Conservation (phyloP, 352 stramenopile species). For the Globisporangium alternatum region DNA sequence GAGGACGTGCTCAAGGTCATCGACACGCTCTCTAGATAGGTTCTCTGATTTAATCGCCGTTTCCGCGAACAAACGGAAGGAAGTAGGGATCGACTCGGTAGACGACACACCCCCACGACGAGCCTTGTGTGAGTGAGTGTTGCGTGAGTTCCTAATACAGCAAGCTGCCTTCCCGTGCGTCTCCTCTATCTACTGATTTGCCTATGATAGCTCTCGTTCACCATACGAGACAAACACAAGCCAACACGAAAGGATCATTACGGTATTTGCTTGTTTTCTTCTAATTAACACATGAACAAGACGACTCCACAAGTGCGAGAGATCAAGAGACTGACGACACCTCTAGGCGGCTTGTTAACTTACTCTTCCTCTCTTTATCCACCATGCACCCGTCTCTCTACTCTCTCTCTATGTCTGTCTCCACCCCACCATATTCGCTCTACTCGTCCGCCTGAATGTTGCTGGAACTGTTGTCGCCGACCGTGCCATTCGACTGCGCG, state of each 20-base stretch:
- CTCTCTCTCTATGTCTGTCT: conserved; percentile 16
- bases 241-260: background rate
- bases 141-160: conserved; percentile 6
- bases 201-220: background rate
- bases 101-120: background rate
- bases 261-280: conserved; percentile 8
- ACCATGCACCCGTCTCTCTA: conserved; percentile 5
- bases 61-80: background rate
- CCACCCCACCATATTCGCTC: background rate
- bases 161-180: conserved; percentile 4
- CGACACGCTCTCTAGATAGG: conserved; percentile 85
- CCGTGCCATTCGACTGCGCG: conserved; percentile 66
- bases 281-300: conserved; percentile 19
- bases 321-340: conserved; percentile 3
- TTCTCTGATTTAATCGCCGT: conserved; percentile 16
- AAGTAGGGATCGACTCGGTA: background rate
- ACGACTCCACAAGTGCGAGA: background rate
- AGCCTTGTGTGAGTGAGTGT: background rate
- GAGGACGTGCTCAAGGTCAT: conserved; percentile 87
- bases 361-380: conserved; percentile 1
- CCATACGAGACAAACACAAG: background rate
- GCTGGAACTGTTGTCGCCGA: conserved; percentile 20
- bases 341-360: conserved; percentile 9
- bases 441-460: conserved; percentile 21
- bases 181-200: background rate